Evolutionary conservation across 495 filamentous ascomycete genomes (phyloP), one percentile per base, ranked within the genome.

Genomic region (Podospora appendiculata): DNA sequence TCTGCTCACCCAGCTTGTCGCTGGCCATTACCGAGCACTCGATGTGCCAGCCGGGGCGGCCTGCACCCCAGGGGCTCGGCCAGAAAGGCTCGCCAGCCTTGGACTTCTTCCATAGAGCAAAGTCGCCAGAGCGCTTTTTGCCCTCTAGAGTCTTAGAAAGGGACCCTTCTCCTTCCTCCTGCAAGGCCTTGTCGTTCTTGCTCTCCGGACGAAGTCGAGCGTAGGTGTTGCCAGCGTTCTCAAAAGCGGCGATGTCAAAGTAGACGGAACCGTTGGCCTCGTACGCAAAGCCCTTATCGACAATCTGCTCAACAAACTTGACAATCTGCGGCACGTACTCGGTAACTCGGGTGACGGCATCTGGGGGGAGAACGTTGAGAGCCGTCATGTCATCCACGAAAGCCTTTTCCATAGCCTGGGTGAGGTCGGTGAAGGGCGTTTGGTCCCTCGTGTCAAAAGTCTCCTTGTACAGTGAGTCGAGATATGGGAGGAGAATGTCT

Each of bases 1-100:
- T 87, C 50, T 81, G 73, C 41, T 80, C 72, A 8, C 92, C 93
- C 6, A 98, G 74, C 34, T 87, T 81, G 50, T 89, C 86, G 3
- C 86, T 90, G 1, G 91, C 90, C 93, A 98, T 98, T 2, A 89
- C 91, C 1, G 87, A 93, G 80, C 93, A 98, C 72, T 98, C 92
- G 46, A 98, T 96, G 67, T 97, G 93, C 93, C 90, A 96, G 13
- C 93, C 93, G 0, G 93, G 93, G 16, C 93, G 77, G 25, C 92
- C 91, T 44, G 80, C 73, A 8, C 91, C 90, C 92, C 93, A 98
- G 6, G 79, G 79, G 58, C 84, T 89, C 10, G 81, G 70, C 93
- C 93, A 98, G 54, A 79, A 86, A 1, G 93, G 93, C 72, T 98
- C 93, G 38, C 93, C 92, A 4, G 87, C 80, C 69, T 94, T 96